Conservation (phyloP, 2,329 filamentous ascomycete genomes). For the Nemania diffusa region DNA sequence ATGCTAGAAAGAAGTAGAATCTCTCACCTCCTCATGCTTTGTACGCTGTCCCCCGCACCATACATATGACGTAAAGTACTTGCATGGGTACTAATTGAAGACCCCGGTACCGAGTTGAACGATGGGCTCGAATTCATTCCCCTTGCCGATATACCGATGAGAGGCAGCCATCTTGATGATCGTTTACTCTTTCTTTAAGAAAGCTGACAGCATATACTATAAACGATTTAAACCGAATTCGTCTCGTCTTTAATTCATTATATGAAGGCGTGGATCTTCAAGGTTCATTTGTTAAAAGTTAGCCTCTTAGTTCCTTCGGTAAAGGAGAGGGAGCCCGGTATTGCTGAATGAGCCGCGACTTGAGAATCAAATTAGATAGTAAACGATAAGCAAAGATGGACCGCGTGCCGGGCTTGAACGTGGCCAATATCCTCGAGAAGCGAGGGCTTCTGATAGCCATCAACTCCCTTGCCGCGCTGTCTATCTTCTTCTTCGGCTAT, state of each 20-base stretch:
- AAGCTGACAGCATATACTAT: background rate
- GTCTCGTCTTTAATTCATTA: background rate
- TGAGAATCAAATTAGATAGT: too few relatives aligned
- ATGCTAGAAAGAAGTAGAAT: background rate
- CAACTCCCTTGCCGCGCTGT: slow-evolving; percentile 71
- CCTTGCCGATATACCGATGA: background rate
- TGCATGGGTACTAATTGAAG: background rate
- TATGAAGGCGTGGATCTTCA: background rate
- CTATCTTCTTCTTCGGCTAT: slow-evolving; percentile 75
- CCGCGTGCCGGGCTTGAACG: slow-evolving; percentile 48
- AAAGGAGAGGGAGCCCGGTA: too few relatives aligned
- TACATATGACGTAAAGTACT: slow-evolving; percentile 3
- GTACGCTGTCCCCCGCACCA: background rate
- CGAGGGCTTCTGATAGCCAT: slow-evolving; percentile 54
- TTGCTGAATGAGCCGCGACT: too few relatives aligned
- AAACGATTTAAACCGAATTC: background rate
- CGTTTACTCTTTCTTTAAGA: background rate
- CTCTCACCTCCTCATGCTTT: background rate
- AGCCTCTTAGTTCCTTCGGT: background rate
- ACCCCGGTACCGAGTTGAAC: background rate
- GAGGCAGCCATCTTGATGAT: background rate
- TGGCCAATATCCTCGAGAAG: slow-evolving; percentile 50
- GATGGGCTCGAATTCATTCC: background rate
- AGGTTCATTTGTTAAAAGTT: too few relatives aligned
- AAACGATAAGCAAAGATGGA: slow-evolving; percentile 40